A percentile compares a stretch with the other conserved stretches of the same genome.
phyloP scores from a whole-genome alignment of 2,329 filamentous ascomycete genomes.

The Nigrospora sphaerica region DNA sequence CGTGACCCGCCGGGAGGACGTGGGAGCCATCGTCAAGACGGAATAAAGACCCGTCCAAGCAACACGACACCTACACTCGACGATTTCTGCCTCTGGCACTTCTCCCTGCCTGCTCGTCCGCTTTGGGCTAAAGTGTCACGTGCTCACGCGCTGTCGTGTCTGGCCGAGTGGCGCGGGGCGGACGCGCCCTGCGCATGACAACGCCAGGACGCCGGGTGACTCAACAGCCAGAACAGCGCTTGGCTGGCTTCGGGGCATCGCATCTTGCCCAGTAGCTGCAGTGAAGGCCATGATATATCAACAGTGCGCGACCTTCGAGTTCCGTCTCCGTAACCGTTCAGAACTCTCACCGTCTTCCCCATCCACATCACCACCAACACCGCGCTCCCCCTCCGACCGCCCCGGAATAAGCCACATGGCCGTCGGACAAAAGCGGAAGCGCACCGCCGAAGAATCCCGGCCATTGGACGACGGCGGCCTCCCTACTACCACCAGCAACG shows the following conservation, averaged over 20 bases:
- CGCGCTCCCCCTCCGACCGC: not conserved
- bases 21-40: too few relatives aligned
- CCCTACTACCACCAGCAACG: too few relatives aligned
- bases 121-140: conserved; percentile 4
- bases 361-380: too few relatives aligned
- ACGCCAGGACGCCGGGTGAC: not conserved
- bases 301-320: not conserved
- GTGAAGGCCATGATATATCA: not conserved
- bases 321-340: not conserved
- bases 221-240: not conserved
- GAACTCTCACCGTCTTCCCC: too few relatives aligned
- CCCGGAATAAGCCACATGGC: conserved; percentile 10
- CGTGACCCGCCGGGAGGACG: too few relatives aligned
- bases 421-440: conserved; percentile 17
- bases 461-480: too few relatives aligned
- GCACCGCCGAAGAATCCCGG: conserved; percentile 1
- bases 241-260: not conserved
- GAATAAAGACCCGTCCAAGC: too few relatives aligned
- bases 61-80: too few relatives aligned
- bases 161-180: conserved; percentile 2
- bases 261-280: not conserved
- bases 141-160: conserved; percentile 11
- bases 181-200: conserved; percentile 15
- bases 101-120: too few relatives aligned
- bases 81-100: too few relatives aligned